Percentiles rank a stretch among this genome's conserved stretches.
Conservation (phyloP, 345 rosid species). For the Lumnitzera littorea region DNA sequence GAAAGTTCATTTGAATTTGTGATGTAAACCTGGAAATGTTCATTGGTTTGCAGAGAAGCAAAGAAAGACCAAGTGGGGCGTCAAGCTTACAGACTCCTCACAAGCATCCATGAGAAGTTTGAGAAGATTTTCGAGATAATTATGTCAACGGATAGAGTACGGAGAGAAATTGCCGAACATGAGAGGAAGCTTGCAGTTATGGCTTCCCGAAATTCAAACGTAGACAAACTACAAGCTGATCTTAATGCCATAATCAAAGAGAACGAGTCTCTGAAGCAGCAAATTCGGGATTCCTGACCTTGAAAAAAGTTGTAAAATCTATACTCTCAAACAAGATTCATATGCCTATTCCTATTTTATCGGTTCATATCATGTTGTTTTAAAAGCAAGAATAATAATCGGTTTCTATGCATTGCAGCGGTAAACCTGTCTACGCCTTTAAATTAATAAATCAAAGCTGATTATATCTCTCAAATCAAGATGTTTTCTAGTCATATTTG, state of each 20-base stretch:
- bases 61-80: constrained; percentile 56
- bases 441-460: no score
- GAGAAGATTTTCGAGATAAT: constrained; percentile 66
- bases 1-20: not conserved
- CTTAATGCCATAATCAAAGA: constrained; percentile 49
- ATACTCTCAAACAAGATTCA: no score
- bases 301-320: no score
- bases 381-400: no score
- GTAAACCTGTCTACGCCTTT: no score
- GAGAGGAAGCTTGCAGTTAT: constrained; percentile 67
- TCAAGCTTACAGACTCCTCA: constrained; percentile 64
- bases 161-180: constrained; percentile 55
- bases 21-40: not conserved
- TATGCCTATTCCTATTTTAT: no score
- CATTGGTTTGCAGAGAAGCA: constrained; percentile 48
- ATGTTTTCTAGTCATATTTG: no score
- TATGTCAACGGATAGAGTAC: constrained; percentile 49
- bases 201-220: constrained; percentile 43
- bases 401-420: no score
- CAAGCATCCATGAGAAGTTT: constrained; percentile 63
- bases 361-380: no score
- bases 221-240: constrained; percentile 52
- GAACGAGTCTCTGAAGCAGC: constrained; percentile 43
- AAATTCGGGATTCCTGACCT: not conserved
- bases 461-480: no score